Evolutionary conservation across 441 rosid species (phyloP), one percentile per base, ranked within the genome.

Genomic region (Francoa sonchifolia): DNA sequence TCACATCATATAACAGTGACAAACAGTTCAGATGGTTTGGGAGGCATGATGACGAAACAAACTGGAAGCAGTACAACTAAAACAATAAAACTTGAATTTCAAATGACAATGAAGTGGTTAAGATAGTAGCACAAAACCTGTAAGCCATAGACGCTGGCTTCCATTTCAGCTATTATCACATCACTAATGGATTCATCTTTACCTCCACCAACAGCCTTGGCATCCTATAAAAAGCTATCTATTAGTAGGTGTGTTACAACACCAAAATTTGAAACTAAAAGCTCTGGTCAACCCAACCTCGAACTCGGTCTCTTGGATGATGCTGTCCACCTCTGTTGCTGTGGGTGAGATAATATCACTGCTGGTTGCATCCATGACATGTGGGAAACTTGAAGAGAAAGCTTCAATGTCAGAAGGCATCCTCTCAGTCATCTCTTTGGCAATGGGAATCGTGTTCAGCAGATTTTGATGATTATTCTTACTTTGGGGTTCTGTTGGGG

Each of bases 141-240:
- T 68, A 85, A 71, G 23, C 96, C 89, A 48, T 76, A 85, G 40
- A 59, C 68, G 62, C 75, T 66, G 17, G 93, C 96, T 67, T 85
- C 86, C 69, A 81, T 74, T 76, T 85, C 89, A 59, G 69, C 87
- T 36, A 70, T 66, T 61, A 58, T 11, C 21, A 69, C 57, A 29
- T 77, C 83, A 37, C 65, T 63, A 13, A 61, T 58, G 23, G 52
- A 55, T 17, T 48, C 54, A 12, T 67, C 68, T 35, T 58, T 61
- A 39, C 65, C 55, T 43, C 10, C 52, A 30, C 1, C 57, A 52
- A 53, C 68, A 42, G 42, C 47, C 15, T 63, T 55, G 40, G 51
- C 61, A 40, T 67, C 77, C 93, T 81, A 51, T 33, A 46, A 20
- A 40, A 32, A 36, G 19, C 29, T 42, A 52, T 15, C 47, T 12